Conservation (phyloP, 2,329 filamentous ascomycete genomes). For the Eutypa lata region DNA sequence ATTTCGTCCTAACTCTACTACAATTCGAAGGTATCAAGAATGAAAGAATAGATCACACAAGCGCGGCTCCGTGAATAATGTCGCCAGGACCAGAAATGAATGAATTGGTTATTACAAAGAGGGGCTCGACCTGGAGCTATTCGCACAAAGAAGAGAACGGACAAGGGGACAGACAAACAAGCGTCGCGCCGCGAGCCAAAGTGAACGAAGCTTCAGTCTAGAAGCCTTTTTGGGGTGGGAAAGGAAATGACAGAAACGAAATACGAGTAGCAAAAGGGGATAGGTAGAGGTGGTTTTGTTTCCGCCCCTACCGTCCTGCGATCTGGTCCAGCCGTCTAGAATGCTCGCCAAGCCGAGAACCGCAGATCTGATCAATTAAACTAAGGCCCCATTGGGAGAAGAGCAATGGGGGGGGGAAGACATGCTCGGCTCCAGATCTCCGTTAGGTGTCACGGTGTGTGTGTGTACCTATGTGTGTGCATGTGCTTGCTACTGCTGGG, state of each 20-base stretch:
- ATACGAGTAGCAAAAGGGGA: constrained; percentile 7
- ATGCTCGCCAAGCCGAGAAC: background rate
- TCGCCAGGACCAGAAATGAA: constrained; percentile 2
- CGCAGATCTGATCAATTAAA: too few species aligned
- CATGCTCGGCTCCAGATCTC: too few species aligned
- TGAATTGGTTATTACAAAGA: constrained; percentile 9
- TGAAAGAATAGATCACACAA: background rate
- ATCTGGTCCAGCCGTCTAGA: too few species aligned
- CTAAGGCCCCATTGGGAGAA: too few species aligned
- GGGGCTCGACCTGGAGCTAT: constrained; percentile 28
- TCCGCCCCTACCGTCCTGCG: background rate
- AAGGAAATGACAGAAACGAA: constrained; percentile 12
- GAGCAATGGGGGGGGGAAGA: too few species aligned
- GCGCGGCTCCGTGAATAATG: background rate
- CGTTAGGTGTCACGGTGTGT: too few species aligned
- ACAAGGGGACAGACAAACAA: constrained; percentile 15
- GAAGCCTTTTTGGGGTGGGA: constrained; percentile 15
- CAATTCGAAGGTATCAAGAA: background rate
- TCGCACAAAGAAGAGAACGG: constrained; percentile 11
- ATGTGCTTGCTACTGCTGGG: too few species aligned
- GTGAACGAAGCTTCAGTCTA: constrained; percentile 22
- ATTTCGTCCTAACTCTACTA: too few species aligned
- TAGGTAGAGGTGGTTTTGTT: background rate
- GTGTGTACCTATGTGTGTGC: too few species aligned
- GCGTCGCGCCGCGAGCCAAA: constrained; percentile 18